Conservation (phyloP, 352 stramenopile species). For the Phytopythium montanum region DNA sequence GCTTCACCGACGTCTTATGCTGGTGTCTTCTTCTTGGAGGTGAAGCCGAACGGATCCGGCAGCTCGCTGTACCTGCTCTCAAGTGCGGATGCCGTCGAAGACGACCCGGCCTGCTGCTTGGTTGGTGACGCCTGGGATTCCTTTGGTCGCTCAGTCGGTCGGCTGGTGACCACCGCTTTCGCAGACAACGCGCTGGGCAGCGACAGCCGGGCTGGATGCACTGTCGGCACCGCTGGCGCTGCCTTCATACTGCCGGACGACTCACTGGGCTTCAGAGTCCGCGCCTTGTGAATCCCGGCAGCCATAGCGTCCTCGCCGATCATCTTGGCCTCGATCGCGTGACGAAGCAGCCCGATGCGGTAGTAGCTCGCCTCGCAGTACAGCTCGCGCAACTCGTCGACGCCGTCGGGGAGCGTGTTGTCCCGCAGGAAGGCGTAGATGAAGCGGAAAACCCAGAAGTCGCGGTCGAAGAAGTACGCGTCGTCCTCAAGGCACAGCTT, state of each 20-base stretch:
- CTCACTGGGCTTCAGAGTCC: neutral
- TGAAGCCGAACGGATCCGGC: constrained; percentile 67
- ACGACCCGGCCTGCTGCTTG: constrained; percentile 4
- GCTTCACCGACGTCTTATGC: neutral
- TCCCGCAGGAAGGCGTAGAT: constrained; percentile 67
- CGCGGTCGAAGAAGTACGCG: constrained; percentile 71
- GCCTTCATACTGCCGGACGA: neutral
- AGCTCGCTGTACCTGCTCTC: constrained; percentile 48
- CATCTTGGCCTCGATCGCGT: constrained; percentile 77
- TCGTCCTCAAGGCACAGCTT: constrained; percentile 47
- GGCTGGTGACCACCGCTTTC: neutral
- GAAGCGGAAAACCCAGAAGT: constrained; percentile 72
- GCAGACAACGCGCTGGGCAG: neutral
- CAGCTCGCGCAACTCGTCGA: constrained; percentile 65
- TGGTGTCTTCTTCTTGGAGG: constrained; percentile 34
- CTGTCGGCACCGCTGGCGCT: neutral
- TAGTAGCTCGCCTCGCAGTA: constrained; percentile 82
- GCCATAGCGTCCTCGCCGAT: constrained; percentile 51
- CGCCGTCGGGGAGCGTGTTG: constrained; percentile 46
- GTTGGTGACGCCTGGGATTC: neutral
- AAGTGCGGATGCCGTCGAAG: constrained; percentile 1
- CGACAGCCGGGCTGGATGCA: neutral
- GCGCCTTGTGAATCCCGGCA: constrained; percentile 16
- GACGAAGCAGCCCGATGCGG: constrained; percentile 59
- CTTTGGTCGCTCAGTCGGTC: neutral